These are phyloP conservation scores for Cercospora sp. DNA, from an alignment of 2,329 filamentous ascomycete species.

Conservation along the genomic window DNA sequence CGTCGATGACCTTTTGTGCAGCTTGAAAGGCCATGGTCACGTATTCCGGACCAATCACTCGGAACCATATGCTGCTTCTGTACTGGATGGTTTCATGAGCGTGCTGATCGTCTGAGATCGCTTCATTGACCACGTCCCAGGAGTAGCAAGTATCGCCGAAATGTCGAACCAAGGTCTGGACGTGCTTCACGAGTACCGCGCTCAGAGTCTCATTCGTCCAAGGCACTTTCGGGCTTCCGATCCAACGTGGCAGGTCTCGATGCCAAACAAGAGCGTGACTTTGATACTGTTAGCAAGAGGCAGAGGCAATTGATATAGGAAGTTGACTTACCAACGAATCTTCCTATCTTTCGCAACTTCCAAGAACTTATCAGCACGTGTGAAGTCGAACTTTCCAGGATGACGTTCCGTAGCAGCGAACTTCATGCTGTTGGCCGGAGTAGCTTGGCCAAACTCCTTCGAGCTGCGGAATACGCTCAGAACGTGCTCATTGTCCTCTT, in stretches of 20 bases:
- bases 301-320: background rate
- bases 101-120: background rate
- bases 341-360: constrained; percentile 38
- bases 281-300: constrained; percentile 19
- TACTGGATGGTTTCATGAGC: constrained; percentile 12
- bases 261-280: constrained; percentile 49
- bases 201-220: constrained; percentile 46
- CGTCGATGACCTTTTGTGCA: constrained; percentile 21
- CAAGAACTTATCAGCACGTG: constrained; percentile 9
- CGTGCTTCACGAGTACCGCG: constrained; percentile 46
- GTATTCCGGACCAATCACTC: constrained; percentile 34
- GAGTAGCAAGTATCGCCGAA: constrained; percentile 44
- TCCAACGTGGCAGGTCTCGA: constrained; percentile 44
- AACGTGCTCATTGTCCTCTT: constrained; percentile 58
- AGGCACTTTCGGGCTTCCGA: constrained; percentile 27
- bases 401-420: constrained; percentile 44
- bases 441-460: constrained; percentile 60
- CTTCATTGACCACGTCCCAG: constrained; percentile 26
- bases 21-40: constrained; percentile 33
- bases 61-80: constrained; percentile 28
- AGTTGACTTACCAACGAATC: constrained; percentile 21
- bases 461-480: constrained; percentile 55
- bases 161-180: constrained; percentile 42
- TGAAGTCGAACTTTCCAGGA: constrained; percentile 40
- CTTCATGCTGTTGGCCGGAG: constrained; percentile 44